Conservation (phyloP, 495 filamentous ascomycete species). For the Hypoxylon lienhwacheense region DNA sequence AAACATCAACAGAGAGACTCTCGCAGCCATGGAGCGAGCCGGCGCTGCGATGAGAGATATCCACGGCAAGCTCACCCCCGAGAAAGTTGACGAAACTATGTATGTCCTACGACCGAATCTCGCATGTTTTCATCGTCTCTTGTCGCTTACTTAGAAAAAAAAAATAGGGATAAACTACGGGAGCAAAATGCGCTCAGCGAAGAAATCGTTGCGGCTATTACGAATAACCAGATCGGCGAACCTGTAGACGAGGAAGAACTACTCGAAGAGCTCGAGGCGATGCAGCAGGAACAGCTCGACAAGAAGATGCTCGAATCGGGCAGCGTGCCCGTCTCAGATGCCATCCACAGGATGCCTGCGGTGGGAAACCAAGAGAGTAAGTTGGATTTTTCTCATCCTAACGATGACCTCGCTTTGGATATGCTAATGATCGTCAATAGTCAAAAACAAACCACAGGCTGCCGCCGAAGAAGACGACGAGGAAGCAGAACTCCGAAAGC, state of each 20-base stretch:
- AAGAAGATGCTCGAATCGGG: constrained; percentile 92
- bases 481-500: constrained; percentile 88
- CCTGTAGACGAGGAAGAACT: constrained; percentile 84
- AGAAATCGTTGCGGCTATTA: constrained; percentile 87
- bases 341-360: constrained; percentile 71
- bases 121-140: neutral
- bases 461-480: constrained; percentile 91
- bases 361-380: constrained; percentile 74
- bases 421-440: constrained; percentile 44
- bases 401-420: neutral
- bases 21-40: constrained; percentile 90
- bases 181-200: constrained; percentile 91
- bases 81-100: constrained; percentile 95
- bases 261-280: constrained; percentile 71
- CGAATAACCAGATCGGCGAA: constrained; percentile 66
- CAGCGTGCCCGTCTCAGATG: constrained; percentile 64
- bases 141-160: constrained; percentile 32
- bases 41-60: constrained; percentile 87
- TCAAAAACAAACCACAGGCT: constrained; percentile 59
- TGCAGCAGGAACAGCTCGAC: constrained; percentile 87
- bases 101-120: constrained; percentile 53
- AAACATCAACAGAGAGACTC: constrained; percentile 97
- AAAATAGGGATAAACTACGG: constrained; percentile 79
- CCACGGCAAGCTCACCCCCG: constrained; percentile 84
- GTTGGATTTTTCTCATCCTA: constrained; percentile 43